These are phyloP conservation scores for Viola pubescens DNA, from an alignment of 441 rosid species.

Conservation along the genomic window DNA sequence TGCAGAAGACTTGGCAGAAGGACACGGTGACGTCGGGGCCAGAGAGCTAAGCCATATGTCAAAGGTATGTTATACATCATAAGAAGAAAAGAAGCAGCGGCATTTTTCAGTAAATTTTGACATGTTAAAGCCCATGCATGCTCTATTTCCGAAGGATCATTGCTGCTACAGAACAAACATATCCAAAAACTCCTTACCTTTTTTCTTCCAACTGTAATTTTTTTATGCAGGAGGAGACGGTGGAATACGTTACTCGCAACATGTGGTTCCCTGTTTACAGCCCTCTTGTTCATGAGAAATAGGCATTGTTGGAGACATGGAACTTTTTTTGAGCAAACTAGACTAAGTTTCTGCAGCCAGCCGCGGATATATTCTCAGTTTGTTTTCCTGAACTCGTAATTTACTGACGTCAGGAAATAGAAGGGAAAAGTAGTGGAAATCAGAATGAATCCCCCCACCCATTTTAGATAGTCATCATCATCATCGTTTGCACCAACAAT, in stretches of 20 bases:
- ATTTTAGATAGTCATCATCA: background rate
- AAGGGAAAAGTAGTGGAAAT: constrained; percentile 8
- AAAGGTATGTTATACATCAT: constrained; percentile 34
- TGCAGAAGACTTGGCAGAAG: constrained; percentile 73
- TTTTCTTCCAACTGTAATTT: background rate
- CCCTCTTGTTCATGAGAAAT: constrained; percentile 91
- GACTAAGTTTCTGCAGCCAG: background rate
- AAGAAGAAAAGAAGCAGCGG: too few relatives aligned
- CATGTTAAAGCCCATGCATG: too few relatives aligned
- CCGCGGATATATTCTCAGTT: background rate
- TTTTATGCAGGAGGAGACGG: constrained; percentile 61
- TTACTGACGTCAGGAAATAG: constrained; percentile 7
- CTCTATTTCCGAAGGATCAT: too few relatives aligned
- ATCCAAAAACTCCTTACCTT: background rate
- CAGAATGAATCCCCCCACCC: background rate
- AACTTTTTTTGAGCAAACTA: background rate
- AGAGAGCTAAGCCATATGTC: constrained; percentile 75
- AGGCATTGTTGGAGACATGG: background rate
- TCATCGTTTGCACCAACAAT: background rate
- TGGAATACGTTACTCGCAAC: constrained; percentile 42
- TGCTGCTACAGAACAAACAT: background rate
- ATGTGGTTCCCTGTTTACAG: constrained; percentile 96
- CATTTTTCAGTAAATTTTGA: too few relatives aligned
- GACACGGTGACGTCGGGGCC: constrained; percentile 63
- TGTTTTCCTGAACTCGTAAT: constrained; percentile 1